Base-by-base conservation (phyloP, 2,329 filamentous ascomycete species). In the Emmonsiellopsis sp. region DNA sequence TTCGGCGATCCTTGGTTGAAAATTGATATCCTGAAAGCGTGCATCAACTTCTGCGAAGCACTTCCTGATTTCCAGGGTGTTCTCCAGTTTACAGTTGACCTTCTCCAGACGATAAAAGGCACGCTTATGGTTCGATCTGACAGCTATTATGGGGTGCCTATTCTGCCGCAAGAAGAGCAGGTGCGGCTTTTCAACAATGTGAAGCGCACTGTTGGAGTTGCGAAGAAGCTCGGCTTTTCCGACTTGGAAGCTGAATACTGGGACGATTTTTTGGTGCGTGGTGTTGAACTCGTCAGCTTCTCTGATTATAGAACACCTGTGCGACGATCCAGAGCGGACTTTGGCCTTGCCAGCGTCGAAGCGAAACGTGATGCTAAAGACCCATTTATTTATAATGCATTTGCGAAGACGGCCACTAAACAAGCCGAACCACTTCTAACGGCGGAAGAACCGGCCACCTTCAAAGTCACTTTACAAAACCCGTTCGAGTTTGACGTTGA, bases 361-460 rank as follows among this genome's bases (percentile, higher is more conserved):
- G 66, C 74, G 42, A 71, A 71, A 51, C 63, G 69, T 53, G 49
- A 48, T 51, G 62, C 71, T 52, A 72, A 77, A 58, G 89, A 93
- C 56, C 93, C 93, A 0, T 95, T 98, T 61, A 87, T 98, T 54
- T 95, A 97, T 66, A 96, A 96, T 63, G 89, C 93, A 0, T 97
- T 96, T 63, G 72, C 90, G 17, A 89, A 90, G 68, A 65, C 85
- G 50, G 77, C 78, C 27, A 74, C 74, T 14, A 72, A 68, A 27
- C 74, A 77, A 1, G 74, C 80, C 10, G 83, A 90, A 55, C 79
- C 78, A 54, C 79, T 89, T 1, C 75, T 96, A 33, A 87, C 97
- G 17, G 84, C 88, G 4, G 85, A 84, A 13, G 91, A 97, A 67
- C 72, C 81, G 54, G 84, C 87, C 2, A 83, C 80, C 3, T 95